Evolutionary conservation across 495 filamentous ascomycete species (phyloP), one percentile per base, ranked within the genome.

Genomic region (Cetradonia linearis): DNA sequence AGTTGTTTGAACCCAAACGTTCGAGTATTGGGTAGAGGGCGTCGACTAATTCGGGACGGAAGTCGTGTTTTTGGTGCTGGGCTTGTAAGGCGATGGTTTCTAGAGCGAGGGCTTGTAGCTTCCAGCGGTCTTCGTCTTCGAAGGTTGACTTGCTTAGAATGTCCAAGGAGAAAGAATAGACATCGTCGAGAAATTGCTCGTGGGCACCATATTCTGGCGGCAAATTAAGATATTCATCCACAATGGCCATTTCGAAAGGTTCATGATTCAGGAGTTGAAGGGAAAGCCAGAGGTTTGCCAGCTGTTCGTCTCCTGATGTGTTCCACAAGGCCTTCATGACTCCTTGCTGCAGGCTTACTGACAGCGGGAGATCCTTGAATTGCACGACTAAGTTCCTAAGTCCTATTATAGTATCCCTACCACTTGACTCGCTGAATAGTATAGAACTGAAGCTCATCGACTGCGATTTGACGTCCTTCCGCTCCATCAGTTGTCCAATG

Each of bases 1-100:
- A 70, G 27, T 85, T 80, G 34, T 73, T 76, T 5, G 89, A 91
- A 6, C 89, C 90, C n/a, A 97, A 76, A 37, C 89, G 80, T 53
- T 95, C 88, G 1, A 94, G 76, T 23, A 95, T 79, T 2, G 93
- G 91, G 69, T 96, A 97, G 9, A 99, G 76, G 2, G 89, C 85
- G 62, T 99, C 93, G 59, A 96, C 87, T 11, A 99, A 77, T 67
- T 97, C 91, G 3, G 81, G 78, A 18, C 88, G 82, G 69, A 96
- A 99, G 8, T 81, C 81, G 54, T 78, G 63, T 58, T 81, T 78
- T 25, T 86, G 74, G n/a, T 81, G 79, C 33, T 82, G 77, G 2
- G 89, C 84, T 60, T 87, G 81, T 47, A 89, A 78, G 18, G 87
- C 84, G 8, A 89, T 74, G 2, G 84, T 81, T 66, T 95, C 89